Base-by-base conservation (phyloP, 1,139 yeast species). In the Kodamaea alishanica region DNA sequence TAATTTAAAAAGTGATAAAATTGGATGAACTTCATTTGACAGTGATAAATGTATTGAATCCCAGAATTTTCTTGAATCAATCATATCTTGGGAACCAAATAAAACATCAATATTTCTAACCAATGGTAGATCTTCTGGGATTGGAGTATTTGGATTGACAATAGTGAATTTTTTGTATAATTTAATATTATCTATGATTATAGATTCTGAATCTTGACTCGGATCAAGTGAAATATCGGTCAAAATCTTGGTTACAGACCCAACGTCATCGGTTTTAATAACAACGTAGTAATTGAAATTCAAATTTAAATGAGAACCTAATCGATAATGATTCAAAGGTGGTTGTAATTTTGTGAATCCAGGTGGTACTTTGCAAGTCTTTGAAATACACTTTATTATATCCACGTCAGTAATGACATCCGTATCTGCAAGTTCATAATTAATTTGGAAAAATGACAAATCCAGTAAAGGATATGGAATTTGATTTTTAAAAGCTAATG, bases 81-180 rank as follows among this genome's bases (percentile, higher is more conserved):
- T 41, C 34, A 53, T 46, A 39, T 56, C 61, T 30, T 51, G 47
- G 32, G 51, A 42, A 9, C 64, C 64, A 33, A 56, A 54, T 22
- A 63, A 49, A 7, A 63, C 47, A 38, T 62, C 67, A 15, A 63
- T 38, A 15, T 51, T 45, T 26, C 63, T 46, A 15, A 63, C 47
- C 9, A 57, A 43, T 1, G 51, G 43, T 10, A 40, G 24, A 22
- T 51, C 49, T 9, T 37, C 37, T 6, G 40, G 37, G 3, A 42
- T 24, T 5, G 45, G 43, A 24, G 15, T 37, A 12, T 28, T 36
- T 2, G 48, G 44, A 20, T 42, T 45, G 6, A 48, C 42, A 11
- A 37, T 36, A 22, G 37, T 24, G 26, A 37, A 44, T 20, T 29
- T 32, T 30, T 46, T 46, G 34, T 30, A 30, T 24, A 46, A 34